These are phyloP conservation scores for Bolboschoenoplectus hybrid DNA, from an alignment of 202 grass and related monocot species.

Conservation along the genomic window DNA sequence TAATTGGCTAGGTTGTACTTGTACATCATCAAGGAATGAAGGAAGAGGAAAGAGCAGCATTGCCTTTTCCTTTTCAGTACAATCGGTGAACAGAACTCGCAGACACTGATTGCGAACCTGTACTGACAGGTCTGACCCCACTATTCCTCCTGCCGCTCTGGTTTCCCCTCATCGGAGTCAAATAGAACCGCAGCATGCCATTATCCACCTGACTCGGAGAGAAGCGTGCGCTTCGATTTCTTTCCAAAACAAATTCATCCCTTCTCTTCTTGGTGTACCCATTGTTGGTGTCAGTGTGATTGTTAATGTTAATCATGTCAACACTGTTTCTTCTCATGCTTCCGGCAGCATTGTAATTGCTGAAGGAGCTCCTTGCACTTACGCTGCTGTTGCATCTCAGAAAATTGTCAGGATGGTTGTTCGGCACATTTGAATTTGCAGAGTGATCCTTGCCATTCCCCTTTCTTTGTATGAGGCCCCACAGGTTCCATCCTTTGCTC, in stretches of 20 bases:
- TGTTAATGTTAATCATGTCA: constrained; percentile 54
- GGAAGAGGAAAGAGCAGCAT: constrained; percentile 15
- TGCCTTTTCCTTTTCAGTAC: constrained; percentile 42
- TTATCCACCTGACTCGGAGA: constrained; percentile 48
- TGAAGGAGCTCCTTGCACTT: constrained; percentile 68
- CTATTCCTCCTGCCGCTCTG: constrained; percentile 46
- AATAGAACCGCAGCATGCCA: constrained; percentile 42
- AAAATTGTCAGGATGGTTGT: constrained; percentile 61
- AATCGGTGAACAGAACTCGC: constrained; percentile 46
- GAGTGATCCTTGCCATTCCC: constrained; percentile 44
- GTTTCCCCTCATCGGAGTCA: constrained; percentile 40
- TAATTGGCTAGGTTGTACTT: constrained; percentile 12
- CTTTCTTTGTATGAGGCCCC: constrained; percentile 72
- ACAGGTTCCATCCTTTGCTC: constrained; percentile 82
- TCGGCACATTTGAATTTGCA: constrained; percentile 34
- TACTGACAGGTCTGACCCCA: constrained; percentile 43
- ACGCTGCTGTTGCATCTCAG: constrained; percentile 74
- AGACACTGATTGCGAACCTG: constrained; percentile 45
- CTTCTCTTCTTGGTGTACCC: constrained; percentile 51
- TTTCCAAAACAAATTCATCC: constrained; percentile 70
- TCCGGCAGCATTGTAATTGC: constrained; percentile 14
- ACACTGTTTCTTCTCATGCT: constrained; percentile 59
- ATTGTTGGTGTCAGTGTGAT: background rate
- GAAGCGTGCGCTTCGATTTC: constrained; percentile 62
- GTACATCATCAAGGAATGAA: constrained; percentile 30